Base-by-base conservation (phyloP, 106 monocot species). In the Dendrobium nobile region DNA sequence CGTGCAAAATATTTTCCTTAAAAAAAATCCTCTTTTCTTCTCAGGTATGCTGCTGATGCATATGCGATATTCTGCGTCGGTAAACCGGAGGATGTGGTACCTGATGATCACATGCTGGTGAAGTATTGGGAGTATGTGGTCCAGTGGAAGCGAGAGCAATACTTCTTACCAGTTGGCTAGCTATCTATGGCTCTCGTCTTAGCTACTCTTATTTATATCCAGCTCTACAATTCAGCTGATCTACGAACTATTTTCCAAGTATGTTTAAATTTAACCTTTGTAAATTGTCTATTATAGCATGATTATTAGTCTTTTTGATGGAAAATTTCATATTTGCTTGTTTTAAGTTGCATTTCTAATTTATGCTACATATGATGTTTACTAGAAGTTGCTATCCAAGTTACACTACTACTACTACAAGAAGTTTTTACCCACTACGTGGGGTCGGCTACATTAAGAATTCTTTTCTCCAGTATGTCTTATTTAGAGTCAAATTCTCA, bases 41-140 rank as follows among this genome's bases (percentile, higher is more conserved):
- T 44, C 42, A 86, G 89, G 84, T 91, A 91, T 79, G 91, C 88
- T 6, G 91, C 88, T 70, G 91, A 91, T 91, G 91, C 91, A 9
- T 89, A 91, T 77, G 91, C 91, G 0, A 91, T 88, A 79, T 91
- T 89, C 24, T 88, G 88, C 81, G 83, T 41, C 15, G 91, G 91
- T 6, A 89, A 77, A 72, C 79, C 85, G 26, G 81, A 82, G 15
- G 83, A 82, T n/a, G 85, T 91, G 26, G 56, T 79, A 19, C 91
- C 91, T 18, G 10, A 77, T 24, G 91, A 91, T 67, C 87, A 91
- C 59, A 88, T 83, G 78, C 83, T 91, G 75, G 61, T 83, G 74
- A 59, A 87, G 6, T 91, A 91, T 67, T 91, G 91, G 91, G 82
- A 81, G 16, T 82, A 67, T 75, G 75, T 86, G 10, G 13, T 76